Conservation (phyloP, 1,139 yeast genomes). For the Suhomyces bokatorum region DNA sequence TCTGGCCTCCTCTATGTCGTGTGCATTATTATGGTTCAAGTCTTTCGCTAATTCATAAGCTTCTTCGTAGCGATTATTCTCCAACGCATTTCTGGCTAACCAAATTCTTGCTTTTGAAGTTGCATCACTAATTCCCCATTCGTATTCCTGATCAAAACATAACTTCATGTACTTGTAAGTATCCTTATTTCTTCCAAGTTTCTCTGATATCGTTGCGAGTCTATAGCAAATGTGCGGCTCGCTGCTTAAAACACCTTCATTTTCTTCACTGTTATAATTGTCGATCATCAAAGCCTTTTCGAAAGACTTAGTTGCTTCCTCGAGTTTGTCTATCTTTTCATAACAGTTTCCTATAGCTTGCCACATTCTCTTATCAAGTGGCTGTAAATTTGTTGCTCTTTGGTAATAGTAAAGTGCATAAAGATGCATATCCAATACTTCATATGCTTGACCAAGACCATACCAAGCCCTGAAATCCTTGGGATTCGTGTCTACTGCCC, state of each 20-base stretch:
- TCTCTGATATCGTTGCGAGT: constrained; percentile 68
- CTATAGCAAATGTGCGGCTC: constrained; percentile 61
- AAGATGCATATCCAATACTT: constrained; percentile 91
- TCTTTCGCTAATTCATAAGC: constrained; percentile 79
- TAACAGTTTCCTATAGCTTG: constrained; percentile 90
- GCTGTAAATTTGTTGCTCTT: constrained; percentile 84
- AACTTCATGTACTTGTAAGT: constrained; percentile 69
- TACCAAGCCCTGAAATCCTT: constrained; percentile 98
- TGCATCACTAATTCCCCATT: constrained; percentile 73
- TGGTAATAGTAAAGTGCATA: constrained; percentile 93
- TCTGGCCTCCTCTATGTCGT: constrained; percentile 87
- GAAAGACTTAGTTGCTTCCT: constrained; percentile 64
- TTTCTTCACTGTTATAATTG: constrained; percentile 24
- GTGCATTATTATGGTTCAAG: constrained; percentile 74
- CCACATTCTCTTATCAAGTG: constrained; percentile 95
- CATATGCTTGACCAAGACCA: constrained; percentile 97
- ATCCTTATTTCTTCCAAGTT: constrained; percentile 50
- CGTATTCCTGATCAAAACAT: constrained; percentile 67
- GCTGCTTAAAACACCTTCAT: constrained; percentile 20
- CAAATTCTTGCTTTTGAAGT: constrained; percentile 82
- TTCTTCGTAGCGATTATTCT: constrained; percentile 55
- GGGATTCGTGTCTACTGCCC: constrained; percentile 87
- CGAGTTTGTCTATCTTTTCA: constrained; percentile 69
- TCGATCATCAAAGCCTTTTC: constrained; percentile 58
- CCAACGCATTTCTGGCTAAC: constrained; percentile 75